phyloP scores from a whole-genome alignment of 805 yeast species.

The Suhomyces prunicola region DNA sequence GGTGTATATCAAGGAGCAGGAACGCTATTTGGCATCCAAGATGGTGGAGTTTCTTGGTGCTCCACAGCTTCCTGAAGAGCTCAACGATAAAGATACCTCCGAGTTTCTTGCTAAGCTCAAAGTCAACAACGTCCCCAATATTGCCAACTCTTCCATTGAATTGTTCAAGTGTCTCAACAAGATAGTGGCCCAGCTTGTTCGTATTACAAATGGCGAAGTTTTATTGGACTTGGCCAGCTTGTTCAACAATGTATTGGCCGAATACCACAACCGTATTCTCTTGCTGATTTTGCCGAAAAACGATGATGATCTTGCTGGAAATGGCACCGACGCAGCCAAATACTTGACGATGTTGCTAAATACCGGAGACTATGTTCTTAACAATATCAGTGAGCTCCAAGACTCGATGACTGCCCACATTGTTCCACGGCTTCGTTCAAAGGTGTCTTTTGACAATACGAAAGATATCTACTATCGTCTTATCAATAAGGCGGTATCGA shows the following conservation, averaged over 20 bases:
- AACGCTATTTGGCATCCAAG: constrained; percentile 56
- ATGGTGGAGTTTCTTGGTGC: constrained; percentile 62
- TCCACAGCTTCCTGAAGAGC: constrained; percentile 48
- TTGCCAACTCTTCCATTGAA: constrained; percentile 84
- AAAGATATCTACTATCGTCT: constrained; percentile 55
- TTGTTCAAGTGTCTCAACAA: constrained; percentile 76
- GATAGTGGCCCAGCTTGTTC: constrained; percentile 59
- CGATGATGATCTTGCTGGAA: constrained; percentile 44
- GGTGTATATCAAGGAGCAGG: constrained; percentile 87
- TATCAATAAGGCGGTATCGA: constrained; percentile 55
- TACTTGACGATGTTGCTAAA: constrained; percentile 71
- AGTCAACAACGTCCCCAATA: constrained; percentile 54
- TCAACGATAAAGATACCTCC: constrained; percentile 16
- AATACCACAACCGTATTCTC: constrained; percentile 33
- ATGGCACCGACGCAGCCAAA: constrained; percentile 57
- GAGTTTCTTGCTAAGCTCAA: constrained; percentile 38
- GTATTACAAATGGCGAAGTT: constrained; percentile 38
- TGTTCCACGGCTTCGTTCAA: constrained; percentile 25
- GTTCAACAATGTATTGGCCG: constrained; percentile 63
- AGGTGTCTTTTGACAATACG: constrained; percentile 53
- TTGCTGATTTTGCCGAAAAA: constrained; percentile 41
- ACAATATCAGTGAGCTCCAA: constrained; percentile 74
- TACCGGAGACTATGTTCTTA: constrained; percentile 85
- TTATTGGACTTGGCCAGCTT: constrained; percentile 54
- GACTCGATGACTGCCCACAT: constrained; percentile 48